Base-by-base conservation (phyloP, 306 rosid species). In the Astragalus glycyphyllos region DNA sequence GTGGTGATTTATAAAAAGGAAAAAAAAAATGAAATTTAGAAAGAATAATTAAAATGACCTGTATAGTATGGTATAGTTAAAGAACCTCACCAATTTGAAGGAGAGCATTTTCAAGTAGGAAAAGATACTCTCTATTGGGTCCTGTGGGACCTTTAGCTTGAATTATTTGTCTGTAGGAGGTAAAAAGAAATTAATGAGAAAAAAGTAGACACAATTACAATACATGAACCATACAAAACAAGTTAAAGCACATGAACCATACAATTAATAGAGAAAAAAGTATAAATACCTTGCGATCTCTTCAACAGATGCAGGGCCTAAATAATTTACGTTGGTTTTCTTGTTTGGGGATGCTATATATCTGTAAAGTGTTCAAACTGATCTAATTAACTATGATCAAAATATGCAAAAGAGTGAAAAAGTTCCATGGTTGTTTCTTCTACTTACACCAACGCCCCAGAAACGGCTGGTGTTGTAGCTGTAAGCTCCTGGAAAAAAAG, bases 381-480 rank as follows among this genome's bases (percentile, higher is more conserved):
- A 77, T 20, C 40, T 15, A 51, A 60, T 72, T 66, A 38, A 65
- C 11, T 8, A 50, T 58, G 69, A 71, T 26, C 15, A 45, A 75
- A 72, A 72, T 74, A 75, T 17, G 53, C 55, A 73, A 59, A 47
- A 71, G 23, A 47, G 51, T 17, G 45, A 72, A 55, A 13, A 35
- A 61, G 13, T 49, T 61, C 3, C 55, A 48, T 31, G 65, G 56
- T 44, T 76, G 67, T 50, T 67, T 63, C 79, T 37, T 53, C 62
- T 47, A 73, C 98, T 90, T 84, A 89, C 97, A 88, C 89, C 97
- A 94, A 72, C 42, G 86, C 87, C 65, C 88, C 91, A 55, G 96
- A 72, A 80, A 88, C 58, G 44, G 91, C 82, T 26, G 96, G 95
- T 38, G 73, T 79, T 42, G 84, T 68, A 68, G 82, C 86, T 4